These are phyloP conservation scores for Fusarium sp. DNA, from an alignment of 2,329 filamentous ascomycete genomes.

Conservation along the genomic window DNA sequence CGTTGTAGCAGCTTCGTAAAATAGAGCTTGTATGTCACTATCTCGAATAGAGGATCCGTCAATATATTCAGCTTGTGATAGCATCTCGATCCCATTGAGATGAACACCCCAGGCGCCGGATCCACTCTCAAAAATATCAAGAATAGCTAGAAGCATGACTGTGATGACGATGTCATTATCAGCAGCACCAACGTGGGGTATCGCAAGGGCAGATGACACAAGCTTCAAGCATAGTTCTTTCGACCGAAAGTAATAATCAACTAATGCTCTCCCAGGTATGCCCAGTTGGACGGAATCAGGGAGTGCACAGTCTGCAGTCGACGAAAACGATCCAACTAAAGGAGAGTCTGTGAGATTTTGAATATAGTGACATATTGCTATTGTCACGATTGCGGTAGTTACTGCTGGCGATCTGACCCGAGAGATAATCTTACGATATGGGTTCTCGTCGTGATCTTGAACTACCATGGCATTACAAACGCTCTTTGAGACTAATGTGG, in stretches of 20 bases:
- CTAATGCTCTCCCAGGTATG: not conserved
- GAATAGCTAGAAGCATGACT: not conserved
- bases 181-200: fast-evolving
- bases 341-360: not conserved
- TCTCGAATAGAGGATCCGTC: too few species aligned
- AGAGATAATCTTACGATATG: not conserved
- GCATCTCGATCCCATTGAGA: too few species aligned
- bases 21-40: too few species aligned
- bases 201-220: not conserved
- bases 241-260: not conserved
- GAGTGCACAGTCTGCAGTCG: too few species aligned
- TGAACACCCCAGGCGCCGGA: not conserved
- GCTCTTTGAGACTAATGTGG: not conserved
- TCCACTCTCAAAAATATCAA: not conserved
- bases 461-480: not conserved
- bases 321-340: not conserved
- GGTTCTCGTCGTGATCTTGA: not conserved
- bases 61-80: too few species aligned
- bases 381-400: not conserved
- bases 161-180: not conserved
- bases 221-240: not conserved
- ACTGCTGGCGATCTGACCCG: not conserved
- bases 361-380: not conserved
- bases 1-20: too few species aligned
- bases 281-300: not conserved